These are phyloP conservation scores for Chrysanthemum makinoi DNA, from an alignment of 129 eudicot genomes.

Conservation along the genomic window DNA sequence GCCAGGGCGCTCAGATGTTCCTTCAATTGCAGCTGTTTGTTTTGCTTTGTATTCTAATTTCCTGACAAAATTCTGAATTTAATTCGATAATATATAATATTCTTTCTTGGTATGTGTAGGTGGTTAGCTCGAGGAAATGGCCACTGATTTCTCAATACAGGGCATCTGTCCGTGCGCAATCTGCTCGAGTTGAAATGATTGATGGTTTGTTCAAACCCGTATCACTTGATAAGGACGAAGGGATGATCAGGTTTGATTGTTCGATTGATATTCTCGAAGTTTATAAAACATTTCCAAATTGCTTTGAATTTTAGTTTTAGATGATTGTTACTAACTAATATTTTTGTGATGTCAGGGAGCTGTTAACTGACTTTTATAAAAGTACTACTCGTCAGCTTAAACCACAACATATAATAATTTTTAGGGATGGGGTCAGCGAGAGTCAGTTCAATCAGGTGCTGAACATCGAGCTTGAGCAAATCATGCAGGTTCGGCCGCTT, in stretches of 20 bases:
- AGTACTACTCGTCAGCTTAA: conserved; percentile 37
- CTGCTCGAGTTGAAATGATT: conserved; percentile 64
- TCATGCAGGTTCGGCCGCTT: conserved; percentile 29
- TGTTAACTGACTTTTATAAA: conserved; percentile 46
- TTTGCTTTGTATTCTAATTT: background rate
- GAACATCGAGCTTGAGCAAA: conserved; percentile 65
- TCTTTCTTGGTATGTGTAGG: conserved; percentile 27
- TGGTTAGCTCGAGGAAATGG: conserved; percentile 71
- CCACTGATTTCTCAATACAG: conserved; percentile 60
- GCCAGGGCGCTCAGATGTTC: conserved; percentile 72
- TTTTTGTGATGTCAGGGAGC: conserved; percentile 44
- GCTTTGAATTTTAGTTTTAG: background rate
- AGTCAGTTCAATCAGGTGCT: conserved; percentile 77
- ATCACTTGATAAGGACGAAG: conserved; percentile 46
- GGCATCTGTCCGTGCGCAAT: conserved; percentile 64
- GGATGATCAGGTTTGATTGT: conserved; percentile 63
- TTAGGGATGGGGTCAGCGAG: conserved; percentile 85
- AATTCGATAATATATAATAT: background rate
- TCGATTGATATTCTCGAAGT: too few species aligned
- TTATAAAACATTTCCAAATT: background rate
- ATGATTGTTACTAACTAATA: background rate
- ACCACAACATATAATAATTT: conserved; percentile 57
- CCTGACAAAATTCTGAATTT: background rate
- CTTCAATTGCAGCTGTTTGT: conserved; percentile 76
- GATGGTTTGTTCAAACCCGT: conserved; percentile 50